Evolutionary conservation across 306 rosid genomes (phyloP).

Genomic region (Dalbergia cultrata): DNA sequence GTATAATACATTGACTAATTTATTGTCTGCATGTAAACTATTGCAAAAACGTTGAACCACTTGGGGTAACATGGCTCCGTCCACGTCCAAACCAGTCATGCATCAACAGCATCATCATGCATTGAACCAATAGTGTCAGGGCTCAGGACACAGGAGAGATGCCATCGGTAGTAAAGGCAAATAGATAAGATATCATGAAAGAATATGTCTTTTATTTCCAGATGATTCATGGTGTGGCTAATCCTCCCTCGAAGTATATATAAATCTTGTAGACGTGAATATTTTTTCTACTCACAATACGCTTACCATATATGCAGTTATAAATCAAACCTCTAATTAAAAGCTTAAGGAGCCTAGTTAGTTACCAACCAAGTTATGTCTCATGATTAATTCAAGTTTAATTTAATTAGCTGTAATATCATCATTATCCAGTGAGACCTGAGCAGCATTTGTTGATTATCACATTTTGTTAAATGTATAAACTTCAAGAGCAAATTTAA

Average conservation of each 20-base stretch:
- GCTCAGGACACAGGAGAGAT: constrained; percentile 34
- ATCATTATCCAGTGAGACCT: neutral
- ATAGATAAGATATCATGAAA: constrained; percentile 39
- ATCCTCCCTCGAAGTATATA: no score
- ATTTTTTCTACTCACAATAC: no score
- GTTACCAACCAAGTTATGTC: no score
- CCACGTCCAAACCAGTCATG: constrained; percentile 26
- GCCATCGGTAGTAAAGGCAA: constrained; percentile 43
- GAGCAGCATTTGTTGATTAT: neutral
- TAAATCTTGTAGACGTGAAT: no score
- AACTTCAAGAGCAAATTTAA: no score
- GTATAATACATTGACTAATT: constrained; percentile 11
- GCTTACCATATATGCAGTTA: no score
- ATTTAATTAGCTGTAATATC: neutral
- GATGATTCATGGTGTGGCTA: constrained; percentile 8
- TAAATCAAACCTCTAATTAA: no score
- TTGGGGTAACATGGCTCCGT: constrained; percentile 40
- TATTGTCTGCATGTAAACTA: constrained; percentile 19
- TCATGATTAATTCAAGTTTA: constrained; percentile 4
- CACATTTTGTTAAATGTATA: neutral
- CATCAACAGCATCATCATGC: constrained; percentile 48
- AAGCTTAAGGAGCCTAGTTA: no score
- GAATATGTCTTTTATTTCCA: constrained; percentile 44
- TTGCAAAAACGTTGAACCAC: constrained; percentile 25
- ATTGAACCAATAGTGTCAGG: constrained; percentile 29